A percentile compares a stretch with the other conserved stretches of the same genome.
Conservation (phyloP, 257 asterid genomes). For the Echites panduratus region DNA sequence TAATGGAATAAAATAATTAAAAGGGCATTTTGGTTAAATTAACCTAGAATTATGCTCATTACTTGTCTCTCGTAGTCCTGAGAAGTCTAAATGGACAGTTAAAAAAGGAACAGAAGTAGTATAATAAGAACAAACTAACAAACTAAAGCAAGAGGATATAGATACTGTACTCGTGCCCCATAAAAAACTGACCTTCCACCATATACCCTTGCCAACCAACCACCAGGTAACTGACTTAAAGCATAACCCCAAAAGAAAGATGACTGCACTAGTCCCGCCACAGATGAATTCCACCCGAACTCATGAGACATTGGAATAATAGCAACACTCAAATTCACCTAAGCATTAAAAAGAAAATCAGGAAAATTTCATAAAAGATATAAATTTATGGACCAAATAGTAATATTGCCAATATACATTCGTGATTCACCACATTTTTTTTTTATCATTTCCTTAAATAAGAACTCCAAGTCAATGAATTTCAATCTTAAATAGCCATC, state of each 20-base stretch:
- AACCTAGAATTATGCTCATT: no score
- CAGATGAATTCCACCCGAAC: slow-evolving; percentile 90
- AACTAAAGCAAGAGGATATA: slow-evolving; percentile 4
- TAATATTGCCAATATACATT: neutral
- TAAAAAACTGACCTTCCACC: slow-evolving; percentile 86
- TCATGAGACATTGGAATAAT: slow-evolving; percentile 98
- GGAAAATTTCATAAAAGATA: slow-evolving; percentile 7
- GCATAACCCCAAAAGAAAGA: slow-evolving; percentile 99
- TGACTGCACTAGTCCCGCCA: slow-evolving; percentile 95
- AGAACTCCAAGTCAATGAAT: neutral
- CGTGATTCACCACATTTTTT: neutral
- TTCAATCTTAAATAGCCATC: neutral
- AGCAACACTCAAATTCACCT: slow-evolving; percentile 96
- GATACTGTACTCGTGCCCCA: slow-evolving; percentile 16
- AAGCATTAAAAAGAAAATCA: slow-evolving; percentile 23
- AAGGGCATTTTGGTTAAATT: no score
- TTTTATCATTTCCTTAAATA: neutral
- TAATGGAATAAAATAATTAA: no score
- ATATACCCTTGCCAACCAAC: slow-evolving; percentile 85
- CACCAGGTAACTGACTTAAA: slow-evolving; percentile 96
- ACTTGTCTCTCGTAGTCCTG: no score
- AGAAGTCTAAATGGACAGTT: no score
- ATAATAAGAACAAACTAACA: slow-evolving; percentile 1
- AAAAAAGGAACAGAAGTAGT: neutral
- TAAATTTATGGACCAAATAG: neutral